Evolutionary conservation across 257 asterid species (phyloP).

Genomic region (Fraxinus cuspidata): DNA sequence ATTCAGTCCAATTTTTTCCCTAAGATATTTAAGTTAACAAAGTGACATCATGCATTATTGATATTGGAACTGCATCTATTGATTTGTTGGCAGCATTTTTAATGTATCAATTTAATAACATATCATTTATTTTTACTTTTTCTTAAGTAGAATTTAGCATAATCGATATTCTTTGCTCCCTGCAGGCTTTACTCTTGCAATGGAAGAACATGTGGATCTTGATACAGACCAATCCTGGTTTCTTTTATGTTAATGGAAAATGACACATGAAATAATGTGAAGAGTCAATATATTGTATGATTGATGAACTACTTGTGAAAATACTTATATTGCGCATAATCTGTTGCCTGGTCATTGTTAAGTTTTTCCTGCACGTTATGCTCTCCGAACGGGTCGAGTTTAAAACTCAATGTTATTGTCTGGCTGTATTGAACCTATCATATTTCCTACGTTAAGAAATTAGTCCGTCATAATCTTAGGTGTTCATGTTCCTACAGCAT

Average conservation of each 20-base stretch:
- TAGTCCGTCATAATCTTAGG: no score
- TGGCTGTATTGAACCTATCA: no score
- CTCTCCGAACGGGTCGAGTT: not conserved
- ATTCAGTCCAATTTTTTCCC: not conserved
- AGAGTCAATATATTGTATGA: not conserved
- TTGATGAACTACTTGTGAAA: not conserved
- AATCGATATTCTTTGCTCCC: not conserved
- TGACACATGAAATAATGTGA: not conserved
- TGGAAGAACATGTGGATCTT: not conserved
- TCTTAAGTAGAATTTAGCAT: not conserved
- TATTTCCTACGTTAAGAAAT: no score
- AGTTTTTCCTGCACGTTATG: not conserved
- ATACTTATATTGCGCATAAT: not conserved
- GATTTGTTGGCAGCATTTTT: not conserved
- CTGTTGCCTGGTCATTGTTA: not conserved
- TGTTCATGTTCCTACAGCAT: no score
- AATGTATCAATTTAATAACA: not conserved
- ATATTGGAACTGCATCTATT: not conserved
- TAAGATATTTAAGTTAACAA: not conserved
- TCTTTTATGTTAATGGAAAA: not conserved
- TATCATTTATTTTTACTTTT: not conserved
- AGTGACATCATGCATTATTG: not conserved
- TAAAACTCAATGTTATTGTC: no score
- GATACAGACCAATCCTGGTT: not conserved
- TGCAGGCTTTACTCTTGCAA: slow-evolving; percentile 1